Evolutionary conservation across 305 asterid species (phyloP), one percentile per base, ranked within the genome.

Genomic region (Plantago lanceolata): DNA sequence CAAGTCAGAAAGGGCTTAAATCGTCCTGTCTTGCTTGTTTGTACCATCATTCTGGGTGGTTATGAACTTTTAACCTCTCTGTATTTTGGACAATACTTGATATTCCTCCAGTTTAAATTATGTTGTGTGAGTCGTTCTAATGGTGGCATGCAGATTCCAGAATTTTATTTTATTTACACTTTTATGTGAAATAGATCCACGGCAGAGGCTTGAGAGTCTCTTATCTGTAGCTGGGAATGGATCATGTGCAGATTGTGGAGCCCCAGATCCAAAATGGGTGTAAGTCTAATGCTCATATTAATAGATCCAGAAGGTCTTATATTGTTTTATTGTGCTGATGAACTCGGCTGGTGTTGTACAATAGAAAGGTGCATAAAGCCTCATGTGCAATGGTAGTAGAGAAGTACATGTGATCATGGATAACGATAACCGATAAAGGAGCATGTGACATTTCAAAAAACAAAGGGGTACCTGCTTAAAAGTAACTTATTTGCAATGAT

Each of bases 191-290:
- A 47, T 71, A 89, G 96, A 74, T 75, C 81, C 99, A 57, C 85
- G 70, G 59, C 71, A 35, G 66, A 88, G 90, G 85, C 85, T 94
- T 62, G 83, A 76, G 84, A 73, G 77, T 80, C 61, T 94, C 70
- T 61, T 81, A 77, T 59, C 83, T 58, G 94, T 85, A 78, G 82
- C 82, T 12, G 94, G 93, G 48, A 94, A 94, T 65, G 73, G 70
- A 66, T 67, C 75, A 35, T 94, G 99, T 76, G 96, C 99, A 53
- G 99, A 94, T 71, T 94, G 99, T 75, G 96, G 95, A 65, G 67
- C 96, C 65, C 91, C 86, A 64, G 89, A 90, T 82, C 99, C 99
- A 24, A 90, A 88, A 81, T 94, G 99, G 99, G 90, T 90, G 99
- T 94, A 88, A 84, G 96, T 73, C 60, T 60, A 66, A 87, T 92